A percentile compares a stretch with the other conserved stretches of the same genome.
phyloP scores from a whole-genome alignment of 2,329 filamentous ascomycete genomes.

The Aspergillus pseudoviridinutans region DNA sequence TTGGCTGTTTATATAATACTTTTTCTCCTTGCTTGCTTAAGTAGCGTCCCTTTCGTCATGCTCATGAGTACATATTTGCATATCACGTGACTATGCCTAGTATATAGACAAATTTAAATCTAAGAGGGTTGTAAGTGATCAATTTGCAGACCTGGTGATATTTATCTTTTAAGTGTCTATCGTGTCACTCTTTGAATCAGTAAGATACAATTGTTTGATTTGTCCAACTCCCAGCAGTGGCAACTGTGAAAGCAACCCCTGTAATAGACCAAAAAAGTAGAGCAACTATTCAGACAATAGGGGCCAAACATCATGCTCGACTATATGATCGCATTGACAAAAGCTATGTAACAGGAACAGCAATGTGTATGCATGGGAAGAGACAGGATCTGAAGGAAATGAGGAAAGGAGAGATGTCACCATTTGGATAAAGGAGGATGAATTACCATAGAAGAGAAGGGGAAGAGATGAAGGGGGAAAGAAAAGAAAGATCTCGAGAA shows the following conservation, averaged over 20 bases:
- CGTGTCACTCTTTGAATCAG: neutral
- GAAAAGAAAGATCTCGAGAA: neutral
- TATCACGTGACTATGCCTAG: neutral
- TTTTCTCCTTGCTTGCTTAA: neutral
- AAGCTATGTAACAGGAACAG: constrained; percentile 12
- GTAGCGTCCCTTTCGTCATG: neutral
- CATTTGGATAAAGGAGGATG: constrained; percentile 1
- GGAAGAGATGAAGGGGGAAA: neutral
- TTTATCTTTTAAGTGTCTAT: neutral
- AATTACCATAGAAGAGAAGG: constrained; percentile 1
- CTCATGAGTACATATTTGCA: neutral
- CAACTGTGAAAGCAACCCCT: neutral
- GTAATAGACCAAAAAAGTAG: neutral
- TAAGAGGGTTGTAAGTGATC: neutral
- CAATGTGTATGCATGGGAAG: constrained; percentile 5
- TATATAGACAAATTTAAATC: neutral
- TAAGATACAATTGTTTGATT: neutral
- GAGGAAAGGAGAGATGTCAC: neutral
- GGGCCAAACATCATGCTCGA: neutral
- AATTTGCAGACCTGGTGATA: neutral
- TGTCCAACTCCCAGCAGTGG: neutral
- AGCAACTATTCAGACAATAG: constrained; percentile 1
- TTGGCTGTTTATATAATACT: constrained; percentile 38
- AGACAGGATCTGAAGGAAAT: neutral
- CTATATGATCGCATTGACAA: constrained; percentile 1